Evolutionary conservation across 192 early-diverging fungal species (phyloP).

Genomic region (Entomortierella parvispora): DNA sequence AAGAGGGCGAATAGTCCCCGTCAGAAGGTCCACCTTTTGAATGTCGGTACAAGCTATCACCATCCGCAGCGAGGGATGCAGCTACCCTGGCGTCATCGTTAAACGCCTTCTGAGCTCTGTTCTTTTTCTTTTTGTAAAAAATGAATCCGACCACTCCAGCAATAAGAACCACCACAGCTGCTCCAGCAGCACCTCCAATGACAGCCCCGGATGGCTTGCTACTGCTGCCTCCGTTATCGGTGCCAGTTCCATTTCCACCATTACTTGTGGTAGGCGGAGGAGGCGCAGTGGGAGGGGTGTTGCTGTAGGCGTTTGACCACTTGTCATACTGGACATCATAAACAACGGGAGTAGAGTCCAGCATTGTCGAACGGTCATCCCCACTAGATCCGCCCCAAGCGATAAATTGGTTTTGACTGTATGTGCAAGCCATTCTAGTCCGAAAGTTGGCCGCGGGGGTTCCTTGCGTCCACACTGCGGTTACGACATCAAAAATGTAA

Average conservation of each 20-base stretch:
- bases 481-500: conserved; percentile 25
- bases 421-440: conserved; percentile 34
- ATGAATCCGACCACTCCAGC: too few relatives aligned
- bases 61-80: too few relatives aligned
- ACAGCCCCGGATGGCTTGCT: conserved; percentile 1
- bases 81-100: too few relatives aligned
- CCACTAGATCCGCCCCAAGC: conserved; percentile 34
- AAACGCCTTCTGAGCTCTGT: too few relatives aligned
- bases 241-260: background rate
- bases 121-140: too few relatives aligned
- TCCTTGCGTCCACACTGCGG: conserved; percentile 8
- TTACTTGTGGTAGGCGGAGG: background rate
- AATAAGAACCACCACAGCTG: background rate
- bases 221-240: background rate
- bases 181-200: conserved; percentile 19
- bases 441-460: background rate
- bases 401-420: conserved; percentile 26
- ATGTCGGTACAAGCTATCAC: too few relatives aligned
- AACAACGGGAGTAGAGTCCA: conserved; percentile 2
- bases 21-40: too few relatives aligned
- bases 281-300: background rate
- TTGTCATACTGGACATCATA: conserved; percentile 6
- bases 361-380: conserved; percentile 21
- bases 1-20: too few relatives aligned
- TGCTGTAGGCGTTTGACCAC: conserved; percentile 6